Evolutionary conservation across 192 early-diverging fungal genomes (phyloP), one percentile per base, ranked within the genome.

Genomic region (Entrophospora sp.): DNA sequence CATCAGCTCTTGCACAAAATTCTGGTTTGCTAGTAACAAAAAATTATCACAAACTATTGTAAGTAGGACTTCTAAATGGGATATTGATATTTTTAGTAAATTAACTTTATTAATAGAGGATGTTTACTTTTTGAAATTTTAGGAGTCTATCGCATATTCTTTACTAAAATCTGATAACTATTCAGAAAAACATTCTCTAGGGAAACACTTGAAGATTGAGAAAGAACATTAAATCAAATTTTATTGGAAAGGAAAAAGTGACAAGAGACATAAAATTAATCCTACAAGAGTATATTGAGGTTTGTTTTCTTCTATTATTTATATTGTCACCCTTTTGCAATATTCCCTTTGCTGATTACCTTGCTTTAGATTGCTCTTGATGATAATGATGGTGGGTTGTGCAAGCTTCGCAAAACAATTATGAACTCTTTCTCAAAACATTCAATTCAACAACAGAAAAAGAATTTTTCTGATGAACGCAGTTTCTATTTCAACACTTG

Each of bases 1-100:
- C 49, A 59, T 66, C 34, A 36, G 24, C 46, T 40, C 0, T 1
- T 16, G 46, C 18, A 20, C 13, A 56, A 66, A 66, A 66, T 25
- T 66, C 64, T n/a, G 64, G 49, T 12, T 18, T 66, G 31, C 14
- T 40, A 66, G 24, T 66, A 8, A 51, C 31, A 32, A 32, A 49
- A 56, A 35, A 66, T 43, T 66, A 66, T 36, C 49, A 35, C 8
- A 51, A 66, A 56, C 31, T 66, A n/a, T 51, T 66, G 64, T 66
- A 56, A 34, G 64, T 37, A 51, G 12, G 13, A 59, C 20, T 59
- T 59, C 8, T 59, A 59, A 59, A 25, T 22, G 20, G 35, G 2
- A 20, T 20, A 7, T 2, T n/a, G n/a, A n/a, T n/a, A n/a, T 13
- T 32, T 9, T 34, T 27, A 51, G 14, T 14, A 20, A 2, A n/a